Evolutionary conservation across 169 alveolate species (phyloP).

Genomic region (Cyclospora cayetanensis): DNA sequence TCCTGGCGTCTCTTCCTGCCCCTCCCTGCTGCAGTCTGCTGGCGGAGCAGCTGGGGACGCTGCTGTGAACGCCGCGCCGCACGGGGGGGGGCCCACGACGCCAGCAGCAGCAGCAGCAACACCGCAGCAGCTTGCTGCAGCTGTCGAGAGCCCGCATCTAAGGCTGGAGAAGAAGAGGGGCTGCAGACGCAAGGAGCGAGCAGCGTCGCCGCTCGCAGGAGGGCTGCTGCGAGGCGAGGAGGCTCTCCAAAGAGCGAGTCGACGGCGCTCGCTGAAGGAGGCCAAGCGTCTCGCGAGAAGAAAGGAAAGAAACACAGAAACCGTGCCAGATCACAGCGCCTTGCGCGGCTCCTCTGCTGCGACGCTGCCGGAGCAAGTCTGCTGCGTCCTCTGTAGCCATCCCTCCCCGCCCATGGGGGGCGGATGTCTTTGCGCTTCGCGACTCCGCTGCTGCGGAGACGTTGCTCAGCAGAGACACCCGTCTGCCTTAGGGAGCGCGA

Average conservation of each 20-base stretch:
- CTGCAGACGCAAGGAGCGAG: neutral
- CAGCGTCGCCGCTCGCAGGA: neutral
- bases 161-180: neutral
- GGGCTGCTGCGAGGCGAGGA: neutral
- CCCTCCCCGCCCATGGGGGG: conserved; percentile 3
- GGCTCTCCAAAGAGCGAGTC: neutral
- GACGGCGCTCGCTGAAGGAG: neutral
- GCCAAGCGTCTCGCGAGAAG: neutral
- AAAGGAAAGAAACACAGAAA: neutral
- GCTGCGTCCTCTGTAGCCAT: neutral
- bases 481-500: too few relatives aligned
- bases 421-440: neutral
- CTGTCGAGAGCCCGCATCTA: neutral
- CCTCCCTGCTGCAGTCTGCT: neutral
- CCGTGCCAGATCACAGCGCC: too few relatives aligned
- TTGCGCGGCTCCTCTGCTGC: too few relatives aligned
- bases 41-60: neutral
- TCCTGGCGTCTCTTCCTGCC: neutral
- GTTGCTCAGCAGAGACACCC: too few relatives aligned
- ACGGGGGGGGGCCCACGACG: neutral
- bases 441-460: conserved; percentile 20
- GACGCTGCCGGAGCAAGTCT: neutral
- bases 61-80: neutral
- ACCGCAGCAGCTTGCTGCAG: conserved; percentile 6
- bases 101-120: neutral